Percentiles rank a stretch among this genome's conserved stretches.
These are phyloP conservation scores for Sclerotinia sclerotiorum DNA, from an alignment of 2,329 filamentous ascomycete species.

Conservation along the genomic window DNA sequence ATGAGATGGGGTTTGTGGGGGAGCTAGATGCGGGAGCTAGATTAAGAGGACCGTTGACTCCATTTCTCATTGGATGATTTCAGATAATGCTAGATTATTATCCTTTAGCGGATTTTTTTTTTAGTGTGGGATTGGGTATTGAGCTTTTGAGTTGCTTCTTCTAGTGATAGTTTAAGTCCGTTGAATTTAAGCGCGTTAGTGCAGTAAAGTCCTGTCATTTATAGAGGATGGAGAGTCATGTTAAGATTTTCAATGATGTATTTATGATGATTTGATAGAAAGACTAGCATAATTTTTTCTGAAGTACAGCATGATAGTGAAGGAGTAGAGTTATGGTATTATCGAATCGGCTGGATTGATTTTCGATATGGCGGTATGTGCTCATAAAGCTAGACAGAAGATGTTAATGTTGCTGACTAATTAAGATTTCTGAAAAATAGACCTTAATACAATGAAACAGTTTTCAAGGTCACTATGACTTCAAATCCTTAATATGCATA, in stretches of 20 bases:
- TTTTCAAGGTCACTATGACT: not conserved
- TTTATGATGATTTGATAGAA: not conserved
- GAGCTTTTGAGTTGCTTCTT: not conserved
- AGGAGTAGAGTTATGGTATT: not conserved
- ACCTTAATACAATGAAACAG: not conserved
- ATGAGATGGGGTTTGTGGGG: not conserved
- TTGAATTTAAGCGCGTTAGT: not conserved
- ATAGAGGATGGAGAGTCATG: no score
- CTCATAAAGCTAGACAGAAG: not conserved
- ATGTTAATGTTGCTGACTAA: not conserved
- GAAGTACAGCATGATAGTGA: not conserved
- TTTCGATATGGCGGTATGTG: not conserved
- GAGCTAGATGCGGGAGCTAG: constrained; percentile 1
- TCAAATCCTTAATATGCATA: accelerated
- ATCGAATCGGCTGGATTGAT: not conserved
- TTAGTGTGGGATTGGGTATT: not conserved
- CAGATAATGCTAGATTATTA: not conserved
- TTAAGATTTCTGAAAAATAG: not conserved
- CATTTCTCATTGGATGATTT: not conserved
- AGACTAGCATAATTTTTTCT: not conserved
- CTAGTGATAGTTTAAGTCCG: not conserved
- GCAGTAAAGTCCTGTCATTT: not conserved
- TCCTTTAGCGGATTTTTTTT: no score
- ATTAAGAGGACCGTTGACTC: not conserved
- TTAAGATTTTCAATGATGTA: not conserved